These are phyloP conservation scores for Hibiscus syriacus DNA, from an alignment of 345 rosid genomes.

Conservation along the genomic window DNA sequence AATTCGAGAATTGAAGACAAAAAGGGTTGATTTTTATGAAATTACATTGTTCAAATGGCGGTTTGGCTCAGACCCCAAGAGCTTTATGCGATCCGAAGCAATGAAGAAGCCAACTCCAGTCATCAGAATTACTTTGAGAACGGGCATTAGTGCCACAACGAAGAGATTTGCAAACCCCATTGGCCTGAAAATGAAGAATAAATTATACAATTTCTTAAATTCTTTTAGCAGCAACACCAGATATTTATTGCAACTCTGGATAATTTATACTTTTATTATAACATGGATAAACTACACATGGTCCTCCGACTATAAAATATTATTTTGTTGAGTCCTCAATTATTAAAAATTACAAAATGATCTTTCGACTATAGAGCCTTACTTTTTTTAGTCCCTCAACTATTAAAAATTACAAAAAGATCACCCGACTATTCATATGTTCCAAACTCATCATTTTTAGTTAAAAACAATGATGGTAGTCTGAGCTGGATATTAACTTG, in stretches of 20 bases:
- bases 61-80: conserved; percentile 26
- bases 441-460: too few species aligned
- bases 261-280: neutral
- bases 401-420: too few species aligned
- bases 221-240: neutral
- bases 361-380: too few species aligned
- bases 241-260: neutral
- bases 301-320: too few species aligned
- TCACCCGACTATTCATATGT: too few species aligned
- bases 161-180: conserved; percentile 32
- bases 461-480: too few species aligned
- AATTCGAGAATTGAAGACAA: neutral
- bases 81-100: conserved; percentile 28
- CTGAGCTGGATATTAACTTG: too few species aligned
- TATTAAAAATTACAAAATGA: too few species aligned
- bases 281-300: too few species aligned
- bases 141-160: conserved; percentile 27
- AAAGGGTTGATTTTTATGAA: neutral
- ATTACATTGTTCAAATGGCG: conserved; percentile 32
- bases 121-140: conserved; percentile 31
- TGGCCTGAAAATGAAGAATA: neutral
- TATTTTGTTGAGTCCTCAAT: too few species aligned
- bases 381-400: too few species aligned
- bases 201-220: neutral
- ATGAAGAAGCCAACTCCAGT: conserved; percentile 34